Evolutionary conservation across 75 land plant genomes (phyloP).

Genomic region (Ceratopteris richardii): DNA sequence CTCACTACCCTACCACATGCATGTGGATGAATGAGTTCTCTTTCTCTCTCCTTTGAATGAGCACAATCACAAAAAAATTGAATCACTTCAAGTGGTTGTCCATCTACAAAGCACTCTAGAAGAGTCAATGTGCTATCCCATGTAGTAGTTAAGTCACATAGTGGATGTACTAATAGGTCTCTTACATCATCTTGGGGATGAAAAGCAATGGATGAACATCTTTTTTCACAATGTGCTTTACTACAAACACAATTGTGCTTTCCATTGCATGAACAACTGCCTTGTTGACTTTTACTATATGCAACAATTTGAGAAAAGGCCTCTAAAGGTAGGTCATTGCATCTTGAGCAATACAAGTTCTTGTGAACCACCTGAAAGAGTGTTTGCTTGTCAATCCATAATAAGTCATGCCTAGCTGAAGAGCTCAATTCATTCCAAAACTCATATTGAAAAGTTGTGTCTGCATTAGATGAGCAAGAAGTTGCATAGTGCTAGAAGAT

Average conservation of each 20-base stretch:
- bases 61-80: constrained; percentile 98
- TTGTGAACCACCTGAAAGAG: constrained; percentile 95
- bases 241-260: constrained; percentile 9
- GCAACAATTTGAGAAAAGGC: constrained; percentile 85
- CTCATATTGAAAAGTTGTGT: too few relatives aligned
- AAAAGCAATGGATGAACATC: constrained; percentile 7
- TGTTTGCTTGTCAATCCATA: constrained; percentile 89
- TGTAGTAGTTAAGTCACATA: constrained; percentile 89
- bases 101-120: constrained; percentile 72
- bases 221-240: constrained; percentile 25
- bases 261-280: constrained; percentile 24
- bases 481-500: too few relatives aligned
- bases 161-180: constrained; percentile 93
- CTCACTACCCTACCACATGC: constrained; percentile 97
- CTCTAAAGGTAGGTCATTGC: constrained; percentile 92
- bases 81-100: constrained; percentile 69
- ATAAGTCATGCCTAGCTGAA: constrained; percentile 61
- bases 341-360: constrained; percentile 94
- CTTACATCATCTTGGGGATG: constrained; percentile 53
- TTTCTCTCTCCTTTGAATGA: constrained; percentile 81
- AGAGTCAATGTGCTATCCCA: constrained; percentile 80
- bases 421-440: constrained; percentile 83
- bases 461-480: too few relatives aligned
- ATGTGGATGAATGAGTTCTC: constrained; percentile 93
- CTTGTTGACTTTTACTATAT: constrained; percentile 82